These are phyloP conservation scores for Kickxella alabastrina DNA, from an alignment of 192 early-diverging fungal species.

Conservation along the genomic window DNA sequence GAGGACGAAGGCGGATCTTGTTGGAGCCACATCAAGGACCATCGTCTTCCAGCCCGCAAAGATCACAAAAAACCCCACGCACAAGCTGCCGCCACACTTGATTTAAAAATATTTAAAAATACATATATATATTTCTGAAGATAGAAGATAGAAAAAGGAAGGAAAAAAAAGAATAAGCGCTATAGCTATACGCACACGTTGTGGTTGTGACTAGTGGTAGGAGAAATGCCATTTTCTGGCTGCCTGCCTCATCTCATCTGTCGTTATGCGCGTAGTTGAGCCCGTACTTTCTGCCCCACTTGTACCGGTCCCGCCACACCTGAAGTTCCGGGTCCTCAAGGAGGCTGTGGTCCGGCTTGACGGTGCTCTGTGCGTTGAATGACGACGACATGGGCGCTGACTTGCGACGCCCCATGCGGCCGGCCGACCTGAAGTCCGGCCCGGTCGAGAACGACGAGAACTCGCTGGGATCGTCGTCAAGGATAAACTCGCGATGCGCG, in stretches of 20 bases:
- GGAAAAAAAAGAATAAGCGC: neutral
- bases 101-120: no score
- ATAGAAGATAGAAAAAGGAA: no score
- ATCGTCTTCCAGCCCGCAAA: constrained; percentile 26
- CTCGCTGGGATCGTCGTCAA: constrained; percentile 46
- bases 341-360: constrained; percentile 32
- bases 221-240: no score
- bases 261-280: constrained; percentile 52
- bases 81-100: no score
- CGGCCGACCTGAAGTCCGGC: constrained; percentile 18
- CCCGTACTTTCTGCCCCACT: constrained; percentile 47
- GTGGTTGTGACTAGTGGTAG: no score
- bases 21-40: constrained; percentile 25
- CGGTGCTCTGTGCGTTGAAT: neutral
- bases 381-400: constrained; percentile 4
- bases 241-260: constrained; percentile 6
- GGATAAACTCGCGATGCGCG: constrained; percentile 26
- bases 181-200: neutral
- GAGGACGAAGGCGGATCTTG: constrained; percentile 9
- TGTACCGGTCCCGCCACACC: constrained; percentile 47
- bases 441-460: constrained; percentile 41
- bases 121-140: neutral
- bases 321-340: constrained; percentile 44
- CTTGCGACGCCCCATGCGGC: constrained; percentile 14
- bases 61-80: constrained; percentile 9